phyloP scores from a whole-genome alignment of 768 basidiomycete genomes.

The Cytidiella melzeri region DNA sequence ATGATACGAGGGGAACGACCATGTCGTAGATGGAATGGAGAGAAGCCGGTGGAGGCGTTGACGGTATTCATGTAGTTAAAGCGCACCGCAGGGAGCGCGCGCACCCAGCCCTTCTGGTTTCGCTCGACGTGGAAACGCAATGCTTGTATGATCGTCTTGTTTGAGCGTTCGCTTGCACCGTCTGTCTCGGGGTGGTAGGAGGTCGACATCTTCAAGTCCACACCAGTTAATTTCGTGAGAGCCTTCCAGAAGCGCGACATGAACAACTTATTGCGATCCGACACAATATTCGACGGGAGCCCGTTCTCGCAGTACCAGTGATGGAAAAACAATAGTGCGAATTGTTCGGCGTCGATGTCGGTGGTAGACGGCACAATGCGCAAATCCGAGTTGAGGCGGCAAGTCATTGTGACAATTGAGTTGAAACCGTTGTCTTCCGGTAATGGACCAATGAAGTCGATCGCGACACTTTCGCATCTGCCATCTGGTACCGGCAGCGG shows the following conservation, averaged over 20 bases:
- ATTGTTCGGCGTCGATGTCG: constrained; percentile 10
- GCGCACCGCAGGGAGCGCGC: constrained; percentile 14
- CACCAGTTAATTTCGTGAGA: constrained; percentile 21
- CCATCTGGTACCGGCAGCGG: constrained; percentile 16
- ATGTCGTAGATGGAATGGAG: constrained; percentile 16
- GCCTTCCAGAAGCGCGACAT: constrained; percentile 30
- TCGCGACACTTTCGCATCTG: constrained; percentile 13
- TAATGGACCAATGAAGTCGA: constrained; percentile 24
- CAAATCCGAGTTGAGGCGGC: constrained; percentile 12
- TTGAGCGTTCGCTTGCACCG: constrained; percentile 26
- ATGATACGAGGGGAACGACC: constrained; percentile 16
- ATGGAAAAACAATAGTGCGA: constrained; percentile 20
- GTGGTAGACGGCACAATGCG: constrained; percentile 8
- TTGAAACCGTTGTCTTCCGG: constrained; percentile 17
- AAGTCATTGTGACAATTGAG: constrained; percentile 18
- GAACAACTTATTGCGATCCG: constrained; percentile 29
- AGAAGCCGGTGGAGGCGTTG: constrained; percentile 19
- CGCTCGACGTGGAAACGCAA: constrained; percentile 18
- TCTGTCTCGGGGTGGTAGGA: constrained; percentile 34
- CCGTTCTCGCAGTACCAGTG: constrained; percentile 24
- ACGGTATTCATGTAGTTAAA: constrained; percentile 23
- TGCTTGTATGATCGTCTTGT: constrained; percentile 22
- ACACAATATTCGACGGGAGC: constrained; percentile 16
- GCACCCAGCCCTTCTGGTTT: constrained; percentile 16
- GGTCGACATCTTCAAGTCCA: constrained; percentile 27